These are phyloP conservation scores for Eustoma russellianum DNA, from an alignment of 257 asterid genomes.

Conservation along the genomic window DNA sequence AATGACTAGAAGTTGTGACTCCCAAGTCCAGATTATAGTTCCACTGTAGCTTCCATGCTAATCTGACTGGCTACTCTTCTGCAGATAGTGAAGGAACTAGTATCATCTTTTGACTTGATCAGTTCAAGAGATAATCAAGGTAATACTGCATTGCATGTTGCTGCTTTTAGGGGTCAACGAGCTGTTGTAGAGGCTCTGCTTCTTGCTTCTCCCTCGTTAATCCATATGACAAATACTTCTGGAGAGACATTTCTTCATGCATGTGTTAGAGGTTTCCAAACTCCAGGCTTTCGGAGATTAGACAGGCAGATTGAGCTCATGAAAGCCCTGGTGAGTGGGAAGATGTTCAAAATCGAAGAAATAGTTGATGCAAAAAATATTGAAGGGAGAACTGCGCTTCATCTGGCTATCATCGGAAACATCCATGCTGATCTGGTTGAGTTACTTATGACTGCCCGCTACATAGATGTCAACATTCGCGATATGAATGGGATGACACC, in stretches of 20 bases:
- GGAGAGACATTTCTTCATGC: constrained; percentile 81
- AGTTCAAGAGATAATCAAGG: constrained; percentile 66
- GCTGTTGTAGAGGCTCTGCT: constrained; percentile 69
- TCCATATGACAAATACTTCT: constrained; percentile 37
- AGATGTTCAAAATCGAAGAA: constrained; percentile 35
- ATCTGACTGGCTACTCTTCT: neutral
- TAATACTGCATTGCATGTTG: constrained; percentile 75
- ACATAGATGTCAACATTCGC: constrained; percentile 56
- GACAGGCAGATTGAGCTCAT: constrained; percentile 69
- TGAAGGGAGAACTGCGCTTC: constrained; percentile 71
- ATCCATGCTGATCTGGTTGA: constrained; percentile 72
- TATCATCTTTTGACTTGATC: constrained; percentile 34
- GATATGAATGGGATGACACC: constrained; percentile 66
- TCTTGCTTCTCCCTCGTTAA: constrained; percentile 47
- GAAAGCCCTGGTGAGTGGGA: constrained; percentile 47
- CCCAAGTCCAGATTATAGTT: no score
- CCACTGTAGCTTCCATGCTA: no score
- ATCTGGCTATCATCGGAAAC: constrained; percentile 65
- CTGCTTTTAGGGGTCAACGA: constrained; percentile 81
- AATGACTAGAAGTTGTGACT: no score
- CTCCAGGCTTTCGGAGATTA: constrained; percentile 74
- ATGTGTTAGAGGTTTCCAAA: constrained; percentile 71
- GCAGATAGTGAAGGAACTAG: constrained; percentile 66
- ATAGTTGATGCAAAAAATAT: constrained; percentile 45
- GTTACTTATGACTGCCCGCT: constrained; percentile 52